Percentiles rank a stretch among this genome's conserved stretches.
Conservation (phyloP, 129 eudicot genomes). For the Mikania micrantha region DNA sequence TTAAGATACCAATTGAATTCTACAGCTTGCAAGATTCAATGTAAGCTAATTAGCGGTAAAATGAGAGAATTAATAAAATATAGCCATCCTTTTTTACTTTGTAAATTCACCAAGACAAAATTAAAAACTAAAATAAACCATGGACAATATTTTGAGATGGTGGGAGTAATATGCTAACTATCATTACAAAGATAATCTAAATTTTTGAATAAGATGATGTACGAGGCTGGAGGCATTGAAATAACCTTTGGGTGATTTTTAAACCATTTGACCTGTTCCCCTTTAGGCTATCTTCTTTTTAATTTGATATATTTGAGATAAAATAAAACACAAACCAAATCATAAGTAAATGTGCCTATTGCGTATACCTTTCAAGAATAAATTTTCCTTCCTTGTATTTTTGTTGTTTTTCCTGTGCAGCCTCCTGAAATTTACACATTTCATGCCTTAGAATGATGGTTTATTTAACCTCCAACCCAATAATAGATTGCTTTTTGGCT, state of each 20-base stretch:
- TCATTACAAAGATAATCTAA: neutral
- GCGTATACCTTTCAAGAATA: conserved; percentile 57
- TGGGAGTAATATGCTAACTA: neutral
- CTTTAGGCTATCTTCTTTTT: neutral
- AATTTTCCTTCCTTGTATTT: conserved; percentile 82
- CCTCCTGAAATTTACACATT: conserved; percentile 39
- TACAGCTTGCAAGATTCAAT: neutral
- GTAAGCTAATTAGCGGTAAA: neutral
- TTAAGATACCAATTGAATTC: neutral
- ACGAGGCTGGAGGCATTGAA: neutral
- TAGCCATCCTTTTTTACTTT: neutral
- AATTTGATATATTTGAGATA: neutral
- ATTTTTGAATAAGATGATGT: neutral
- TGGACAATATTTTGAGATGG: neutral
- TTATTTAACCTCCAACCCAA: neutral
- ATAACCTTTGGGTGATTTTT: neutral
- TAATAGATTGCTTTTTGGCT: neutral
- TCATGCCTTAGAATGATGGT: neutral
- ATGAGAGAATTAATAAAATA: neutral
- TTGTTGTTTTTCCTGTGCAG: conserved; percentile 56
- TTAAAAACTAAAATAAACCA: neutral
- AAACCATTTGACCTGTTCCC: neutral
- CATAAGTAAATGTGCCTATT: neutral
- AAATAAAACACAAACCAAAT: neutral
- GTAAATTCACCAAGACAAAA: neutral